A percentile compares a stretch with the other conserved stretches of the same genome.
Evolutionary conservation across 1,139 yeast species (phyloP).

Genomic region (Kodamaea ohmeri): DNA sequence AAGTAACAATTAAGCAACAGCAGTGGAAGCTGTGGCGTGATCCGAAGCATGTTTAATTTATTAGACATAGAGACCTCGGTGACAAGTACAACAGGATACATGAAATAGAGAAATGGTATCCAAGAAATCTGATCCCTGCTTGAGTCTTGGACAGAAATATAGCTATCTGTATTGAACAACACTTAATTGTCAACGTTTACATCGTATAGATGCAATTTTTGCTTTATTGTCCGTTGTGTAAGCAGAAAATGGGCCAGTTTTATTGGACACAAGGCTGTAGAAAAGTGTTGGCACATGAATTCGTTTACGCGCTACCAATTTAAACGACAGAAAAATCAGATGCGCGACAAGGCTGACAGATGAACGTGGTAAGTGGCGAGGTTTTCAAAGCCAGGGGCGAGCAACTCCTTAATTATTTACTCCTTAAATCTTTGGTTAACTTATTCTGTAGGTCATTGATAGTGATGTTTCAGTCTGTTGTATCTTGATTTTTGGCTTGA

Average conservation of each 20-base stretch:
- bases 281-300: background rate
- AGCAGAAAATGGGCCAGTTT: constrained; percentile 3
- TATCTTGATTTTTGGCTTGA: too few species aligned
- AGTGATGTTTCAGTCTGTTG: too few species aligned
- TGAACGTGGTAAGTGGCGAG: too few species aligned
- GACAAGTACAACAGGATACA: background rate
- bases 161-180: background rate
- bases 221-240: constrained; percentile 1
- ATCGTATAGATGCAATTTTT: background rate
- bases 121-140: background rate
- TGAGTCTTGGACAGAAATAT: background rate
- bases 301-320: constrained; percentile 4
- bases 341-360: too few species aligned
- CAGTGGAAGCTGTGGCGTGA: too few species aligned
- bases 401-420: too few species aligned
- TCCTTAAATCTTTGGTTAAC: too few species aligned
- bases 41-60: constrained; percentile 2
- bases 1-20: too few species aligned
- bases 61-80: constrained; percentile 1
- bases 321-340: constrained; percentile 3
- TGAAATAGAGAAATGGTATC: background rate
- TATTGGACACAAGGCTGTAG: background rate
- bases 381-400: too few species aligned
- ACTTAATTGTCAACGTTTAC: background rate
- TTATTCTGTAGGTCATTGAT: too few species aligned